Evolutionary conservation across 1,139 yeast species (phyloP).

Genomic region (Scheffersomyces insectosa): DNA sequence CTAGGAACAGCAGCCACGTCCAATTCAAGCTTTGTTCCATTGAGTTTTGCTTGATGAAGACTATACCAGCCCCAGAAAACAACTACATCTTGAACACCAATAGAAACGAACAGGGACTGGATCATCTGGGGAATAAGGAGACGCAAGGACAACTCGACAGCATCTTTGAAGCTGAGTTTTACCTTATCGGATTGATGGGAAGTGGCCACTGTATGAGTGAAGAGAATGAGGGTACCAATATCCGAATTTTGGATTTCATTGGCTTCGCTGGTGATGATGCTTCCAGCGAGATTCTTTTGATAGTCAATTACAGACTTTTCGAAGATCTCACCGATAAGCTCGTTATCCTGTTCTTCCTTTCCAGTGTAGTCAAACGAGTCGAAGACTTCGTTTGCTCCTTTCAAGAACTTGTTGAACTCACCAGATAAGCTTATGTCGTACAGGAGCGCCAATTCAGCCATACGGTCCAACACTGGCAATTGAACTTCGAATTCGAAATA

Average conservation of each 20-base stretch:
- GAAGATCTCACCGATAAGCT: slow-evolving; percentile 28
- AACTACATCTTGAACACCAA: slow-evolving; percentile 30
- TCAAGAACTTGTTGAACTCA: slow-evolving; percentile 35
- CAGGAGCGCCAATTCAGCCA: slow-evolving; percentile 56
- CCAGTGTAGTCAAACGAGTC: slow-evolving; percentile 19
- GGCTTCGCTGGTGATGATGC: slow-evolving; percentile 27
- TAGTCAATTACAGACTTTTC: slow-evolving; percentile 37
- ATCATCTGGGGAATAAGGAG: slow-evolving; percentile 40
- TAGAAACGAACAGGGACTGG: slow-evolving; percentile 22
- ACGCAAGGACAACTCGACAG: slow-evolving; percentile 34
- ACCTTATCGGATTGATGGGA: slow-evolving; percentile 16
- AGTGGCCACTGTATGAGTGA: slow-evolving; percentile 23
- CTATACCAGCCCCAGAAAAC: slow-evolving; percentile 46
- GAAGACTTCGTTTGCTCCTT: slow-evolving; percentile 28
- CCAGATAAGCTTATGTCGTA: slow-evolving; percentile 59
- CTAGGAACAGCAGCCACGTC: slow-evolving; percentile 36
- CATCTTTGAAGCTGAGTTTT: slow-evolving; percentile 31
- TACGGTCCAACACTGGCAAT: slow-evolving; percentile 36
- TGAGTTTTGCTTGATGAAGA: slow-evolving; percentile 22
- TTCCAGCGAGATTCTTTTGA: slow-evolving; percentile 28
- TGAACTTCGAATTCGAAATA: slow-evolving; percentile 16
- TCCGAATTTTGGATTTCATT: slow-evolving; percentile 29
- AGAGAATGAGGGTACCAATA: slow-evolving; percentile 32
- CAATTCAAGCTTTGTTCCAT: slow-evolving; percentile 21
- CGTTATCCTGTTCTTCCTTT: slow-evolving; percentile 8